A percentile compares a stretch with the other conserved stretches of the same genome.
Evolutionary conservation across 2,329 filamentous ascomycete species (phyloP).

Genomic region (Decorospora gaudefroyi): DNA sequence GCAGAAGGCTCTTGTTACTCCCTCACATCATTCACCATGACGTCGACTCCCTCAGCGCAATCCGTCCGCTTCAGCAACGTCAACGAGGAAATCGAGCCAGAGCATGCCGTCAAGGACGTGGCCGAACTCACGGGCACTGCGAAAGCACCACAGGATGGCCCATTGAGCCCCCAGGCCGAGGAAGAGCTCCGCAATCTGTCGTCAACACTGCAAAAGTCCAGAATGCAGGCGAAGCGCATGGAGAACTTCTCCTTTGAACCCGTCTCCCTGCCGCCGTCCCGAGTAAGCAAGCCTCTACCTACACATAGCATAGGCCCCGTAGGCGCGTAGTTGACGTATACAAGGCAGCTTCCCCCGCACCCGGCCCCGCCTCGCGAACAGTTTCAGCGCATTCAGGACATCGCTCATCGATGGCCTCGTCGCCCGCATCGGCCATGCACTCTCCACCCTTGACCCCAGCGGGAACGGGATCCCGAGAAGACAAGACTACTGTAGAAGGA

Average conservation of each 20-base stretch:
- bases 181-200: slow-evolving; percentile 74
- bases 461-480: slow-evolving; percentile 68
- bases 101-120: slow-evolving; percentile 38
- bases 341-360: slow-evolving; percentile 56
- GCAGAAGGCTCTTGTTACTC: slow-evolving; percentile 8
- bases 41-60: slow-evolving; percentile 30
- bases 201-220: slow-evolving; percentile 70
- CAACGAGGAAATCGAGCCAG: slow-evolving; percentile 48
- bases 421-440: slow-evolving; percentile 71
- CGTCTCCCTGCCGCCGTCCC: slow-evolving; percentile 81
- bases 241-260: slow-evolving; percentile 89
- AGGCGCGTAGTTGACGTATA: slow-evolving; percentile 30
- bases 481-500: slow-evolving; percentile 44
- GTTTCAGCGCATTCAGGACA: slow-evolving; percentile 56
- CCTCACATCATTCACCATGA: slow-evolving; percentile 31
- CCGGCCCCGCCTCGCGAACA: slow-evolving; percentile 51
- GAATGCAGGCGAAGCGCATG: slow-evolving; percentile 80
- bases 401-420: slow-evolving; percentile 61
- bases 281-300: slow-evolving; percentile 62
- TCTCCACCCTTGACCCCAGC: slow-evolving; percentile 89
- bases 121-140: slow-evolving; percentile 35
- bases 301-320: neutral
- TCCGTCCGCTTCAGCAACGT: slow-evolving; percentile 50
- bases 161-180: slow-evolving; percentile 52
- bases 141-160: slow-evolving; percentile 28